These are phyloP conservation scores for Gillenia trifoliata DNA, from an alignment of 306 rosid genomes.

Conservation along the genomic window DNA sequence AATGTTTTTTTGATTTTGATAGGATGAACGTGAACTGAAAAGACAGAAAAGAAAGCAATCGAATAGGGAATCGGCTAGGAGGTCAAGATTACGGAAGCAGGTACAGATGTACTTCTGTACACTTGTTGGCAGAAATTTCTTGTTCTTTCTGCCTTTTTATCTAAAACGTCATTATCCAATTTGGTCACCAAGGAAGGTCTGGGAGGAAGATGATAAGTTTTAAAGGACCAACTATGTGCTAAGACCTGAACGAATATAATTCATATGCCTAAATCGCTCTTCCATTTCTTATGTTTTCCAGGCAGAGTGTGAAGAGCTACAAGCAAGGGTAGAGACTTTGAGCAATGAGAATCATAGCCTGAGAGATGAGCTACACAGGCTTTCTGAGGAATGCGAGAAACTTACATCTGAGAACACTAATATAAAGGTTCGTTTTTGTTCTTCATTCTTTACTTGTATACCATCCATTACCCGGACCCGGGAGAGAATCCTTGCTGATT, in stretches of 20 bases:
- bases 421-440: constrained; percentile 51
- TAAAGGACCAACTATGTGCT: neutral
- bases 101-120: constrained; percentile 24
- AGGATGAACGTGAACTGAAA: constrained; percentile 96
- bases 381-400: constrained; percentile 83
- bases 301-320: constrained; percentile 98
- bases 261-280: neutral
- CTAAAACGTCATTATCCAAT: neutral
- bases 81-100: constrained; percentile 98
- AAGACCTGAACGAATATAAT: neutral
- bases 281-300: constrained; percentile 21
- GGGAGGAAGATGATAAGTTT: neutral
- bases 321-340: constrained; percentile 71
- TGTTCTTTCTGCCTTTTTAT: neutral
- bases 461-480: neutral
- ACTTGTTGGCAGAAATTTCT: neutral
- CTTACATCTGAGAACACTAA: constrained; percentile 75
- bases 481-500: neutral
- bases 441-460: neutral
- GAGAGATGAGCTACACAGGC: constrained; percentile 75
- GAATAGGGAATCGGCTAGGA: constrained; percentile 93
- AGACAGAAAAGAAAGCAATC: constrained; percentile 98
- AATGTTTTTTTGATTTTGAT: constrained; percentile 27
- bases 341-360: constrained; percentile 66
- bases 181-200: neutral